Conservation (phyloP, 2,329 filamentous ascomycete genomes). For the Pseudocercospora fuligena region DNA sequence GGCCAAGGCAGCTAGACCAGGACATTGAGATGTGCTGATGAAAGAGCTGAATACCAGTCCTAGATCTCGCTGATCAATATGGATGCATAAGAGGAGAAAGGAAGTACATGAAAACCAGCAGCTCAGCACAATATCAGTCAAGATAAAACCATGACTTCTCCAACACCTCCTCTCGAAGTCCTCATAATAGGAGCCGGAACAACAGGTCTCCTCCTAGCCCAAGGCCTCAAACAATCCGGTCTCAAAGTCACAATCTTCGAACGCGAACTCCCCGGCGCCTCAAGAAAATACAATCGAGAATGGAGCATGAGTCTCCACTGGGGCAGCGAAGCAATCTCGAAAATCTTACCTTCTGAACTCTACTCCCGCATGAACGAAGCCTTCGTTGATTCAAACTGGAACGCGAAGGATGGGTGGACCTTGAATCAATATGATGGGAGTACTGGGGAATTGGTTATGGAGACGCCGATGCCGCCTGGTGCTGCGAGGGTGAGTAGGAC, state of each 20-base stretch:
- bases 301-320: slow-evolving; percentile 30
- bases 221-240: slow-evolving; percentile 20
- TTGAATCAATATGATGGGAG: slow-evolving; percentile 21
- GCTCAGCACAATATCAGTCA: no score
- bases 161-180: slow-evolving; percentile 10
- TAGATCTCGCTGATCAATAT: no score
- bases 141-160: no score
- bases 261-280: slow-evolving; percentile 14
- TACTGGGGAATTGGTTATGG: slow-evolving; percentile 22
- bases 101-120: no score
- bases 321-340: slow-evolving; percentile 14
- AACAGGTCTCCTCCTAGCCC: slow-evolving; percentile 26
- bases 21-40: no score
- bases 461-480: slow-evolving; percentile 15
- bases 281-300: slow-evolving; percentile 18
- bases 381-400: slow-evolving; percentile 13
- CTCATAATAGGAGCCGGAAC: slow-evolving; percentile 28
- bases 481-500: slow-evolving; percentile 23
- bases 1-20: no score
- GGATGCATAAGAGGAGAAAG: no score
- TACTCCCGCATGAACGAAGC: slow-evolving; percentile 20
- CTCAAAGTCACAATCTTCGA: slow-evolving; percentile 24
- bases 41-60: no score
- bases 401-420: slow-evolving; percentile 4
- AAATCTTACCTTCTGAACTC: slow-evolving; percentile 22